Evolutionary conservation across 2,329 filamentous ascomycete genomes (phyloP), one percentile per base, ranked within the genome.

Genomic region (Talaromyces verruculosus): DNA sequence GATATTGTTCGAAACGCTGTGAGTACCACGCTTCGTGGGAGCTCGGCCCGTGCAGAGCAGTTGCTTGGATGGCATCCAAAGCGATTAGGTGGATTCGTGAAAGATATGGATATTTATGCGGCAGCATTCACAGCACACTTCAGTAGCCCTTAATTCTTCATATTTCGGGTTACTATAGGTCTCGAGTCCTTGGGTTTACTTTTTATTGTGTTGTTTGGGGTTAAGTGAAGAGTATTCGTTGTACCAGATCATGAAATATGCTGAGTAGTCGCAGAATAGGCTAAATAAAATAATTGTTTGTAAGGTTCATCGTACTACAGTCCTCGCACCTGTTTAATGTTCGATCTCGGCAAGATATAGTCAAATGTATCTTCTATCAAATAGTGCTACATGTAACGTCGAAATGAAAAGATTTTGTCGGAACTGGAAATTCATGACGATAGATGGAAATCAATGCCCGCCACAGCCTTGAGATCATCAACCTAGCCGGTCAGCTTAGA

Each of bases 61-160:
- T 71, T 79, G 19, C 67, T 79, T 28, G 76, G 72, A 13, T 80
- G 76, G 76, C 67, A 69, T 17, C 76, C 78, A 11, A 77, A 68
- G 67, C 72, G 74, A 39, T 5, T 65, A 7, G 70, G 17, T 5
- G 70, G 69, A 11, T 70, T 73, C 59, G 37, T 71, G 33, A 30
- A 65, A n/a, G 68, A 70, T 47, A 65, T 72, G 30, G 47, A 70
- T 19, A 19, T 69, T 5, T 71, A 69, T 61, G 19, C 62, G 10
- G 45, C 65, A n/a, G 57, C 61, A 35, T 67, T 61, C 45, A 47
- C 62, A 10, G 65, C 65, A 53, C 17, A 33, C 8, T n/a, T 53
- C 2, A 28, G 22, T n/a, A 30, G 28, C 8, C 1, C 2, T 30
- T 51, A 19, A 4, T 28, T 28, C n/a, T n/a, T n/a, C n/a, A 43